Evolutionary conservation across 2,329 filamentous ascomycete species (phyloP).

Genomic region (Colletotrichum horii): DNA sequence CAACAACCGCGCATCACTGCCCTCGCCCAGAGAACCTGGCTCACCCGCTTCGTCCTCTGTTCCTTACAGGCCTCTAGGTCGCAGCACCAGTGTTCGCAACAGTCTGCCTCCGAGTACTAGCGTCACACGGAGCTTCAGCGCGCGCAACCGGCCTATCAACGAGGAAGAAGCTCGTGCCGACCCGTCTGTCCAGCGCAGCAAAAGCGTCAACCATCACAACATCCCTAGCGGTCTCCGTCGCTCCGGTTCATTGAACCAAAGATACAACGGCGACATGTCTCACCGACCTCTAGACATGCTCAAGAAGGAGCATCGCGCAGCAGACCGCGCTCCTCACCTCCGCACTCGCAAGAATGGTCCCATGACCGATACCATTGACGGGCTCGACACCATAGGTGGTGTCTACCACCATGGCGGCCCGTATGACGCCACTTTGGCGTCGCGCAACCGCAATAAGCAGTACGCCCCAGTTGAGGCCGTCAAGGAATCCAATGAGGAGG

Average conservation of each 20-base stretch:
- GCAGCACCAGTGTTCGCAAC: conserved; percentile 28
- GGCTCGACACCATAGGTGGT: conserved; percentile 71
- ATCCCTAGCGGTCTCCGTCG: conserved; percentile 24
- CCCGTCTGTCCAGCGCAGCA: conserved; percentile 1
- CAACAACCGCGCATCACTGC: conserved; percentile 32
- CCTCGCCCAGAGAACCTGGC: conserved; percentile 17
- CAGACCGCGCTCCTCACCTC: conserved; percentile 71
- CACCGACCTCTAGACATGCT: conserved; percentile 72
- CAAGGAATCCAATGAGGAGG: conserved; percentile 73
- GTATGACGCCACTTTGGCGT: conserved; percentile 80
- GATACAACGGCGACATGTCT: conserved; percentile 69
- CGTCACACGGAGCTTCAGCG: conserved; percentile 35
- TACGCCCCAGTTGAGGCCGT: conserved; percentile 81
- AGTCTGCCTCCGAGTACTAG: conserved; percentile 32
- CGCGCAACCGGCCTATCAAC: conserved; percentile 7
- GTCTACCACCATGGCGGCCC: conserved; percentile 90
- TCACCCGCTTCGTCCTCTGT: conserved; percentile 17
- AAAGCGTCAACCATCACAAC: conserved; percentile 13
- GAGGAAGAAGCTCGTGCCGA: neutral
- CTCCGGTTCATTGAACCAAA: conserved; percentile 55
- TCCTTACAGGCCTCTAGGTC: conserved; percentile 19
- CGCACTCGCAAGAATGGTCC: conserved; percentile 69
- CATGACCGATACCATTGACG: conserved; percentile 80
- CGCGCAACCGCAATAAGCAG: conserved; percentile 69
- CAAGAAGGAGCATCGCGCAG: conserved; percentile 64